A percentile compares a stretch with the other conserved stretches of the same genome.
Conservation (phyloP, 2,329 filamentous ascomycete species). For the Colletotrichum liaoningense region DNA sequence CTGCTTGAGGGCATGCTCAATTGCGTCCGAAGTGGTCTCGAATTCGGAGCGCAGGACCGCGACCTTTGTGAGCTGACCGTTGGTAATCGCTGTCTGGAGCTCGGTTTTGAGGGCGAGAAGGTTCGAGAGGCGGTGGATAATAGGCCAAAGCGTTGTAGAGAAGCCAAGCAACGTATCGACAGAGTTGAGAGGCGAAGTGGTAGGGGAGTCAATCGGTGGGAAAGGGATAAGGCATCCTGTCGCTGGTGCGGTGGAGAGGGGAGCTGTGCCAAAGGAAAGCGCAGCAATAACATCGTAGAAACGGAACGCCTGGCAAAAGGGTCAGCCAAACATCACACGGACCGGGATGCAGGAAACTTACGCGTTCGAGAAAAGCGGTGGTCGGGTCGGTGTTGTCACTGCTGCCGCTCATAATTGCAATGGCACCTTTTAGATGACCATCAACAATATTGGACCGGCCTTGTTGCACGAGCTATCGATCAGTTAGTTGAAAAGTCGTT, state of each 20-base stretch:
- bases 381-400: slow-evolving; percentile 60
- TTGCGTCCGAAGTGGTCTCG: slow-evolving; percentile 62
- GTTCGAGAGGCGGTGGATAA: slow-evolving; percentile 70
- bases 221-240: slow-evolving; percentile 59
- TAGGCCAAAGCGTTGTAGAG: slow-evolving; percentile 72
- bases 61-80: slow-evolving; percentile 55
- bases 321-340: neutral
- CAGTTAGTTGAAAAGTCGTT: neutral
- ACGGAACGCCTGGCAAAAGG: slow-evolving; percentile 63
- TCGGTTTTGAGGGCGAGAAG: slow-evolving; percentile 64
- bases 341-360: slow-evolving; percentile 43
- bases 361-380: slow-evolving; percentile 68
- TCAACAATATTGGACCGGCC: slow-evolving; percentile 70
- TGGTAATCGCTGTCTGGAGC: slow-evolving; percentile 56
- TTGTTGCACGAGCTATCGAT: slow-evolving; percentile 68
- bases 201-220: slow-evolving; percentile 57
- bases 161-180: slow-evolving; percentile 71
- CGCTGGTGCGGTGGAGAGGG: slow-evolving; percentile 62
- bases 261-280: slow-evolving; percentile 69
- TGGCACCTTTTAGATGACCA: slow-evolving; percentile 70
- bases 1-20: slow-evolving; percentile 64
- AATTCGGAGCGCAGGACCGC: slow-evolving; percentile 62
- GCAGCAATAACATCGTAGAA: slow-evolving; percentile 76
- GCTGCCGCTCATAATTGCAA: slow-evolving; percentile 68
- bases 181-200: slow-evolving; percentile 60